These are phyloP conservation scores for Kwoniella shandongensis DNA, from an alignment of 768 basidiomycete genomes.

Conservation along the genomic window DNA sequence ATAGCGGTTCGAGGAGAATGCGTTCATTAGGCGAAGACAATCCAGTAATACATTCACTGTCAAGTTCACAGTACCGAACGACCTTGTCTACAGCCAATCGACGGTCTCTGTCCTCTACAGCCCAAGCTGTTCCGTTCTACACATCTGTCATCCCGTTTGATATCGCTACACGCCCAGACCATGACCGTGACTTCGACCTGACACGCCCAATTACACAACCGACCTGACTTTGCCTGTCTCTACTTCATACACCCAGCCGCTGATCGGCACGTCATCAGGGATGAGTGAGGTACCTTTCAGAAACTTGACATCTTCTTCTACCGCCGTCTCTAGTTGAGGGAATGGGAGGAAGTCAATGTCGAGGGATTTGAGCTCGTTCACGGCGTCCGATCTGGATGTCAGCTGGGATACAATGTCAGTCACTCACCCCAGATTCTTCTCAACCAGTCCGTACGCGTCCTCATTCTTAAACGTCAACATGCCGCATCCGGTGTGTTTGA, in stretches of 20 bases:
- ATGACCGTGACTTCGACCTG: constrained; percentile 3
- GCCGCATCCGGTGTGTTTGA: constrained; percentile 72
- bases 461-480: constrained; percentile 64
- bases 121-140: too few relatives aligned
- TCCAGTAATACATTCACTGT: too few relatives aligned
- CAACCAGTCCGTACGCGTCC: constrained; percentile 31
- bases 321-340: constrained; percentile 36
- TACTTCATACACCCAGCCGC: too few relatives aligned
- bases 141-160: not conserved
- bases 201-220: not conserved
- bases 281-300: constrained; percentile 63
- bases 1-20: too few relatives aligned
- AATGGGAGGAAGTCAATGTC: constrained; percentile 22
- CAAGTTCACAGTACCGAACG: too few relatives aligned
- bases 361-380: not conserved
- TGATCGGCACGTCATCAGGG: constrained; percentile 46
- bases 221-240: too few relatives aligned
- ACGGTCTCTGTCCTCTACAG: too few relatives aligned
- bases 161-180: constrained; percentile 3
- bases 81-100: too few relatives aligned
- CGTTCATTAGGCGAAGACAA: too few relatives aligned
- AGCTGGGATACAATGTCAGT: not conserved
- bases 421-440: constrained; percentile 12
- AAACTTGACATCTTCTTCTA: constrained; percentile 59
- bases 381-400: not conserved